Evolutionary conservation across 2,329 filamentous ascomycete species (phyloP).

Genomic region (Hirsutella rhossiliensis): DNA sequence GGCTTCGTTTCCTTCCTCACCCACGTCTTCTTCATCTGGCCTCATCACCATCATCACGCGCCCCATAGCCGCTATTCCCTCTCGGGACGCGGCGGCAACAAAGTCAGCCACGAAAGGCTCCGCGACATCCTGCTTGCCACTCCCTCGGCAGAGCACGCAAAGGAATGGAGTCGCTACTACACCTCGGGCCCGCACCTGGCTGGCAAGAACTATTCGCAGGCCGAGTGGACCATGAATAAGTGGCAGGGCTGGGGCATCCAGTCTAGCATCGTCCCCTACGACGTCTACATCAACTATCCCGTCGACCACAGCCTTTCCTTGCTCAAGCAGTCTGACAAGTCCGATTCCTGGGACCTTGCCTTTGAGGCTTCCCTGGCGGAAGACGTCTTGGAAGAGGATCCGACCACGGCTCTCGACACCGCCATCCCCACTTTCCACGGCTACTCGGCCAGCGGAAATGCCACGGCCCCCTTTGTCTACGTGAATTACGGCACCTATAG

Average conservation of each 20-base stretch:
- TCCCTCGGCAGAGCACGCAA: constrained; percentile 41
- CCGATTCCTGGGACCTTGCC: constrained; percentile 43
- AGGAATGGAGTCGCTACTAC: constrained; percentile 70
- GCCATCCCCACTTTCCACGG: constrained; percentile 87
- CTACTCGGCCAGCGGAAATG: constrained; percentile 86
- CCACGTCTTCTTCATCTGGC: constrained; percentile 30
- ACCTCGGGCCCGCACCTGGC: constrained; percentile 65
- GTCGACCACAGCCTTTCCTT: constrained; percentile 57
- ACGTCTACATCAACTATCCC: constrained; percentile 70
- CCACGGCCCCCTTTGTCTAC: constrained; percentile 76
- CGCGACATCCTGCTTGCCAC: constrained; percentile 44
- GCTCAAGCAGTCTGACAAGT: constrained; percentile 31
- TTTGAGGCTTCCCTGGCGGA: constrained; percentile 76
- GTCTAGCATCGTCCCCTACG: constrained; percentile 55
- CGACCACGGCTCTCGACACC: constrained; percentile 58
- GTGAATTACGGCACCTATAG: constrained; percentile 83
- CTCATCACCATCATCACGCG: constrained; percentile 20
- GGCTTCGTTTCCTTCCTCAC: constrained; percentile 38
- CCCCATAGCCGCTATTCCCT: constrained; percentile 16
- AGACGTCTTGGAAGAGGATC: constrained; percentile 72
- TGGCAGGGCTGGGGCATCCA: constrained; percentile 62
- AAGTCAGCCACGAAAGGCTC: constrained; percentile 35
- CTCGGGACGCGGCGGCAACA: constrained; percentile 13
- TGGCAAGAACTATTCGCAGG: constrained; percentile 61
- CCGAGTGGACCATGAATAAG: constrained; percentile 60